Evolutionary conservation across 768 basidiomycete genomes (phyloP).

Genomic region (Hygrocybe coccinea): DNA sequence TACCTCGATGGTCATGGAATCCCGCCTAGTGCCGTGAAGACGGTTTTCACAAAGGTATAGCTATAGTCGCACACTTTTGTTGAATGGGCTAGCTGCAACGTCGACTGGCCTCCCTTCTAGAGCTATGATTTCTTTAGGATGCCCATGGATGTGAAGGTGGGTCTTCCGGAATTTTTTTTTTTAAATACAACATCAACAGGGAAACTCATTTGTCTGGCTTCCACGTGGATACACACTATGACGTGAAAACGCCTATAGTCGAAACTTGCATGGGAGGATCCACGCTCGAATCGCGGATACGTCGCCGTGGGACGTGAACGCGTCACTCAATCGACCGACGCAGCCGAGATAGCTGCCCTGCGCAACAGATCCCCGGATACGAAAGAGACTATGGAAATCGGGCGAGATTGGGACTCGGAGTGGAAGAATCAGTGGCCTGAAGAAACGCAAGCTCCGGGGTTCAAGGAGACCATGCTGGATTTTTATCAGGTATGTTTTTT

Average conservation of each 20-base stretch:
- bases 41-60: conserved; percentile 67
- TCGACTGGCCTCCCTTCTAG: conserved; percentile 35
- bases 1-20: conserved; percentile 76
- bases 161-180: no score
- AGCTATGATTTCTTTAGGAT: conserved; percentile 73
- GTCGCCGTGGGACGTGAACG: conserved; percentile 78
- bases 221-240: neutral
- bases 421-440: conserved; percentile 82
- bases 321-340: conserved; percentile 67
- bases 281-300: conserved; percentile 81
- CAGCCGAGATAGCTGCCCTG: conserved; percentile 65
- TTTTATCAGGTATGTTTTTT: conserved; percentile 58
- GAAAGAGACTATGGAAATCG: conserved; percentile 88
- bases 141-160: conserved; percentile 57
- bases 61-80: no score
- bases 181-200: no score
- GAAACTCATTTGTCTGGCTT: no score
- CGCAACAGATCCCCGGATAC: conserved; percentile 74
- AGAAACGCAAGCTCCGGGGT: conserved; percentile 56
- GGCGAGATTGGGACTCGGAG: conserved; percentile 70
- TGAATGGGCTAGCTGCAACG: neutral
- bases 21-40: conserved; percentile 48
- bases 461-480: conserved; percentile 66
- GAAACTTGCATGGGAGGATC: conserved; percentile 75
- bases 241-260: conserved; percentile 34